phyloP scores from a whole-genome alignment of 2,329 filamentous ascomycete genomes.

The Rutstroemia sydowiana region DNA sequence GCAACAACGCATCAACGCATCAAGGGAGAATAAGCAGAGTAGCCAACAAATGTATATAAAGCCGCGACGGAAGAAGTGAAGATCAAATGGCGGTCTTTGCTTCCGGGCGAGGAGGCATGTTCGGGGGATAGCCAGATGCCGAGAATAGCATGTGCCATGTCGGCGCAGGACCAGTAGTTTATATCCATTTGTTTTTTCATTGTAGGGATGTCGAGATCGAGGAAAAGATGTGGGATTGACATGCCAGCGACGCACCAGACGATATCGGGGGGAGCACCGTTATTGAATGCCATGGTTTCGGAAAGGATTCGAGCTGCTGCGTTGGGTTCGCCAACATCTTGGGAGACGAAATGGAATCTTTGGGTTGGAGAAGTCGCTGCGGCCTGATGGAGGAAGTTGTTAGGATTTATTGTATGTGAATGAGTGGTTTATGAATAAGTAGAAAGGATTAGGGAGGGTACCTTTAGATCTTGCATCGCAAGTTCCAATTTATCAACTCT shows the following conservation, averaged over 20 bases:
- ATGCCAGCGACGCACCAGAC: slow-evolving; percentile 87
- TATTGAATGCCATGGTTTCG: slow-evolving; percentile 74
- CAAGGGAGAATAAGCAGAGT: slow-evolving; percentile 75
- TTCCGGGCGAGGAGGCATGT: too few relatives aligned
- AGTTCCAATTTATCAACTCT: slow-evolving; percentile 66
- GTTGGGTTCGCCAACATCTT: slow-evolving; percentile 65
- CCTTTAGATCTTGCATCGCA: slow-evolving; percentile 59
- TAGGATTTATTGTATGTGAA: slow-evolving; percentile 10
- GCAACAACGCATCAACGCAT: too few relatives aligned
- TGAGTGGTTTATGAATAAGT: not conserved
- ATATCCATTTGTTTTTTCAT: slow-evolving; percentile 80
- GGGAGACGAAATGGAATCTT: slow-evolving; percentile 74
- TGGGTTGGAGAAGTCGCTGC: slow-evolving; percentile 62
- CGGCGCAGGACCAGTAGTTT: slow-evolving; percentile 81
- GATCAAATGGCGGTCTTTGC: slow-evolving; percentile 64
- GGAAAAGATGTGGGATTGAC: slow-evolving; percentile 66
- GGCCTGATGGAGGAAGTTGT: too few relatives aligned
- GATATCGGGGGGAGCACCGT: slow-evolving; percentile 64
- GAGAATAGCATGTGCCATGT: slow-evolving; percentile 76
- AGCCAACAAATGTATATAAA: slow-evolving; percentile 73
- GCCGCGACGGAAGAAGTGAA: slow-evolving; percentile 75
- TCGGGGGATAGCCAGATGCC: slow-evolving; percentile 61
- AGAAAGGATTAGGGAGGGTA: slow-evolving; percentile 28
- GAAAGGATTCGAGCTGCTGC: slow-evolving; percentile 65
- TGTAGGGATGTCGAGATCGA: slow-evolving; percentile 61